Percentiles rank a stretch among this genome's conserved stretches.
Conservation (phyloP, 129 eudicot genomes). For the Silybum marianum region DNA sequence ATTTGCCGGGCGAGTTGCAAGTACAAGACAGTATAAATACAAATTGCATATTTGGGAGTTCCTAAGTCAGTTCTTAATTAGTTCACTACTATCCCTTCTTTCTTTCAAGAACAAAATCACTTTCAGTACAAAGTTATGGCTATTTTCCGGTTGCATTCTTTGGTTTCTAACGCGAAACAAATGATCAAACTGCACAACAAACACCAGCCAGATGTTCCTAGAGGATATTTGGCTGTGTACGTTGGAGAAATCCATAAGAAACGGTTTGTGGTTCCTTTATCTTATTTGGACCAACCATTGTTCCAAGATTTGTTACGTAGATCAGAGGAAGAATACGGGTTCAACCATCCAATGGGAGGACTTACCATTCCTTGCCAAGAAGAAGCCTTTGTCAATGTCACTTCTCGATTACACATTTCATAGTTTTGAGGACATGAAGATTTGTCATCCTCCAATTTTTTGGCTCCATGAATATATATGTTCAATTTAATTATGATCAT, state of each 20-base stretch:
- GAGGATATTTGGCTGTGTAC: slow-evolving; percentile 49
- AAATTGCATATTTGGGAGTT: background rate
- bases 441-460: background rate
- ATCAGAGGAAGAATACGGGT: slow-evolving; percentile 51
- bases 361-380: slow-evolving; percentile 58
- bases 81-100: background rate
- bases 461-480: background rate
- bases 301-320: slow-evolving; percentile 48
- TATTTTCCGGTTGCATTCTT: background rate
- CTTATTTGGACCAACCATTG: slow-evolving; percentile 50
- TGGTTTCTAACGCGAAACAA: background rate
- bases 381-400: slow-evolving; percentile 32
- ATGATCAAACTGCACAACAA: slow-evolving; percentile 6
- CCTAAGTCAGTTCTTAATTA: background rate
- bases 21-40: slow-evolving; percentile 26
- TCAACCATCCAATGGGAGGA: slow-evolving; percentile 57
- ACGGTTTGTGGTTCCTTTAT: slow-evolving; percentile 46
- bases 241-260: slow-evolving; percentile 50
- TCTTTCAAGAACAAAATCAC: background rate
- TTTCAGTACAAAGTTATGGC: background rate
- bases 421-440: background rate
- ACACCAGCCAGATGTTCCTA: slow-evolving; percentile 36
- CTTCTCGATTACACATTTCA: slow-evolving; percentile 14
- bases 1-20: slow-evolving; percentile 19
- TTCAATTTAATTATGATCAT: background rate